Evolutionary conservation across 371 early-diverging fungal species (phyloP).

Genomic region (Choanephora cucurbitarum): DNA sequence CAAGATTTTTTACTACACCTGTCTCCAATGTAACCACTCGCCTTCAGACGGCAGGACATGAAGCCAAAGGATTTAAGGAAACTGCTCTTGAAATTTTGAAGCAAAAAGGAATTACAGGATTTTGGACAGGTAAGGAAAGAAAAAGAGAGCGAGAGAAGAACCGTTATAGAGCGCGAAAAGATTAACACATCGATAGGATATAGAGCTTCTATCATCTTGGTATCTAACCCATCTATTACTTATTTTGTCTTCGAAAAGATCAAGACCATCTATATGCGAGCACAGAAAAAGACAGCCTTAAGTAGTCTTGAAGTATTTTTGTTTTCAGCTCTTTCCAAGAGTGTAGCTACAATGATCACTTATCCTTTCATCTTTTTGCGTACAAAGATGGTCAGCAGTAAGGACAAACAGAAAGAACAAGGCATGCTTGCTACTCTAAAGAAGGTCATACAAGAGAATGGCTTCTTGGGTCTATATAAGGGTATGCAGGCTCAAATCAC

Average conservation of each 20-base stretch:
- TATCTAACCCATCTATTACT: constrained; percentile 64
- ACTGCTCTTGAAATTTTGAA: constrained; percentile 40
- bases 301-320: constrained; percentile 54
- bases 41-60: constrained; percentile 53
- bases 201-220: constrained; percentile 58
- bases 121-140: constrained; percentile 67
- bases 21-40: constrained; percentile 60
- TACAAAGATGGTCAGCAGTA: constrained; percentile 43
- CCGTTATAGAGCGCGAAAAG: no score
- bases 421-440: constrained; percentile 49
- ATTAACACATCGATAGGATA: constrained; percentile 36
- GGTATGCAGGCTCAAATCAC: constrained; percentile 59
- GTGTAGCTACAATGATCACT: constrained; percentile 59
- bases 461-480: constrained; percentile 54
- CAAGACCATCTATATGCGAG: constrained; percentile 39
- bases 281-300: constrained; percentile 33
- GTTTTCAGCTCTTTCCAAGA: constrained; percentile 59
- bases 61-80: constrained; percentile 20
- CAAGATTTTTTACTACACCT: constrained; percentile 60
- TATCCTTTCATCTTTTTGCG: constrained; percentile 64
- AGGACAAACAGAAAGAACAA: constrained; percentile 18
- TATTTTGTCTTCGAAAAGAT: constrained; percentile 63
- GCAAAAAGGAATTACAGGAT: constrained; percentile 55
- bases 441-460: constrained; percentile 48
- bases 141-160: not conserved